Evolutionary conservation across 2,329 filamentous ascomycete species (phyloP).

Genomic region (Sclerotinia subarctica): DNA sequence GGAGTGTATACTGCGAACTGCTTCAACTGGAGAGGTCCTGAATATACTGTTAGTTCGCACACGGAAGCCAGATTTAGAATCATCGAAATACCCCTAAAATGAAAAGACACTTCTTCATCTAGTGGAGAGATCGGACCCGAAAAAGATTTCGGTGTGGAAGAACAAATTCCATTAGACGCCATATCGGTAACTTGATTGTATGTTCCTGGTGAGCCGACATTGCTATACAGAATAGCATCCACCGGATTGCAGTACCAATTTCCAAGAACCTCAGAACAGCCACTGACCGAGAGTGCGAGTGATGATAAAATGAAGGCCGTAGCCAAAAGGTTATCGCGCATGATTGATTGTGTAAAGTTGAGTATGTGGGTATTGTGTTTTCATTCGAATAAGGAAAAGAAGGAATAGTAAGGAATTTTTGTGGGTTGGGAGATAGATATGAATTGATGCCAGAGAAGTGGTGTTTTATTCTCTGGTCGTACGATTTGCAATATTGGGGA

Average conservation of each 20-base stretch:
- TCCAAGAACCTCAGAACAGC: constrained; percentile 37
- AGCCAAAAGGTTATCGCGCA: constrained; percentile 17
- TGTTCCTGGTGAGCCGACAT: constrained; percentile 55
- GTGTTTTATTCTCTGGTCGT: not conserved
- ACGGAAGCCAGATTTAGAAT: not conserved
- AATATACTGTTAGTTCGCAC: not conserved
- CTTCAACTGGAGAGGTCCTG: constrained; percentile 62
- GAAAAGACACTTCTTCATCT: constrained; percentile 59
- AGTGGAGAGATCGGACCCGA: constrained; percentile 63
- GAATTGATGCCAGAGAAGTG: not conserved
- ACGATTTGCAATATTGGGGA: not conserved
- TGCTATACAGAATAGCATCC: constrained; percentile 63
- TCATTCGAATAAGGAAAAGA: not conserved
- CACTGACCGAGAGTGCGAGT: not conserved
- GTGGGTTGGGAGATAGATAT: not conserved
- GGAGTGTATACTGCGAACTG: constrained; percentile 67
- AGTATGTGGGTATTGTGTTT: not conserved
- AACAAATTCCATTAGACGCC: constrained; percentile 54
- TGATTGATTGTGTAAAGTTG: not conserved
- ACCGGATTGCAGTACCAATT: constrained; percentile 68
- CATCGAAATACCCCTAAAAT: constrained; percentile 16
- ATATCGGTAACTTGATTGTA: constrained; percentile 65
- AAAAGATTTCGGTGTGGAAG: constrained; percentile 51
- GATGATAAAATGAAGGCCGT: constrained; percentile 1
- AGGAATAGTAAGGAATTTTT: not conserved